Evolutionary conservation across 177 flowering plant genomes (phyloP).

Genomic region (Tripterygium wilfordii): DNA sequence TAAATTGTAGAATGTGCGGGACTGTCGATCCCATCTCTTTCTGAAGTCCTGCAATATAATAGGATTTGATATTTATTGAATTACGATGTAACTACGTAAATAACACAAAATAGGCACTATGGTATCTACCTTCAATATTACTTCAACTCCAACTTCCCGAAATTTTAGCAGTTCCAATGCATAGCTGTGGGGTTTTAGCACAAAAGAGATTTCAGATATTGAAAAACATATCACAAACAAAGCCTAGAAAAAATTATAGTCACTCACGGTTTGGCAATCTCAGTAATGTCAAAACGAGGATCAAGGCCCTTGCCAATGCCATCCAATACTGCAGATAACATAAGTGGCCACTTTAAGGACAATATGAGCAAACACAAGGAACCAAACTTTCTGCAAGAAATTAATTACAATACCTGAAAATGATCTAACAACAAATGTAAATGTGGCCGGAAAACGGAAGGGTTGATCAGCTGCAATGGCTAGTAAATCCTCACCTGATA

Average conservation of each 20-base stretch:
- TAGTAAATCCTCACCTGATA: conserved; percentile 87
- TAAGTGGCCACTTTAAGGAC: conserved; percentile 1
- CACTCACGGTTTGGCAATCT: conserved; percentile 98
- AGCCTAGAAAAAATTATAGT: too few relatives aligned
- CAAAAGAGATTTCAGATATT: conserved; percentile 9
- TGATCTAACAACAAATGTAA: conserved; percentile 98
- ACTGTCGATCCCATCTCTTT: conserved; percentile 90
- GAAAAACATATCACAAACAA: too few relatives aligned
- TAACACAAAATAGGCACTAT: too few relatives aligned
- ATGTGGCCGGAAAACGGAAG: conserved; percentile 97
- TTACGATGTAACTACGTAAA: too few relatives aligned
- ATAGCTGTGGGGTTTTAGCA: conserved; percentile 48
- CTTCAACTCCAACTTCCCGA: conserved; percentile 96
- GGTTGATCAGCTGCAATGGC: conserved; percentile 98
- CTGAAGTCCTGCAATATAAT: conserved; percentile 59
- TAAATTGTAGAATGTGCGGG: conserved; percentile 83
- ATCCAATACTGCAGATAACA: conserved; percentile 67
- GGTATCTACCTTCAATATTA: conserved; percentile 66
- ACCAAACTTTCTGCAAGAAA: conserved; percentile 2
- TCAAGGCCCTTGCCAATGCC: conserved; percentile 99
- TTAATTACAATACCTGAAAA: conserved; percentile 66
- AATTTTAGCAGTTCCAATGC: conserved; percentile 89
- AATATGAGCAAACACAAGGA: conserved; percentile 5
- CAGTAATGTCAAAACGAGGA: conserved; percentile 96
- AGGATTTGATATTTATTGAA: conserved; percentile 5